Percentiles rank a stretch among this genome's conserved stretches.
These are phyloP conservation scores for Hypoxylon sp. DNA, from an alignment of 2,329 filamentous ascomycete species.

Conservation along the genomic window DNA sequence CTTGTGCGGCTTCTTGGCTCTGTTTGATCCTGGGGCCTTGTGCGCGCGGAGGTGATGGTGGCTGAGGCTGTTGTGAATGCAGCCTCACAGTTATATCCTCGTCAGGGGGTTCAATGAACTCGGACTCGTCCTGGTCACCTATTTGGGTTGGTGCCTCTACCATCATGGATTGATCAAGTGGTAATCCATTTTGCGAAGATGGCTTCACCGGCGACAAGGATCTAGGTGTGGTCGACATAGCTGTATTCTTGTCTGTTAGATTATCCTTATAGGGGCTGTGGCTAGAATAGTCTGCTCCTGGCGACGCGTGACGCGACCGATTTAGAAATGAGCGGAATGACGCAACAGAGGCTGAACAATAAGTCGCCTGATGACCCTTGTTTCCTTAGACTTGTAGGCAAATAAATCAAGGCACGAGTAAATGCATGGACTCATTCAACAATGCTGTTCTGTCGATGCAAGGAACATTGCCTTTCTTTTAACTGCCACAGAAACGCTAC, in stretches of 20 bases:
- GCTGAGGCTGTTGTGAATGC: constrained; percentile 42
- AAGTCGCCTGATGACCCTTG: constrained; percentile 28
- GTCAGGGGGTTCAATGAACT: constrained; percentile 35
- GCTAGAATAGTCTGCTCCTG: constrained; percentile 34
- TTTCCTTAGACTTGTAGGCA: constrained; percentile 13
- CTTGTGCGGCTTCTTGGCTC: constrained; percentile 28
- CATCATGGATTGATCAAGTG: constrained; percentile 52
- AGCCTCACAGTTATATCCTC: constrained; percentile 48
- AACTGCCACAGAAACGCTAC: constrained; percentile 2
- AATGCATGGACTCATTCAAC: not conserved
- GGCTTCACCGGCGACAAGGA: constrained; percentile 45
- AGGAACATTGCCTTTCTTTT: not conserved
- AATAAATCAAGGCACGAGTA: constrained; percentile 1
- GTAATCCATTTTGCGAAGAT: constrained; percentile 42
- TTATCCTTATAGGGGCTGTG: not conserved
- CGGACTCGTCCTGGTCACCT: constrained; percentile 43
- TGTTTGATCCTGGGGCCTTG: constrained; percentile 42
- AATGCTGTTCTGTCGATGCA: not conserved
- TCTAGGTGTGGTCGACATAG: constrained; percentile 51
- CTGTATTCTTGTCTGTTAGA: not conserved
- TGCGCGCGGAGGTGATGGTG: constrained; percentile 40
- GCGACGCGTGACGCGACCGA: constrained; percentile 39
- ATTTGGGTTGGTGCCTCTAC: constrained; percentile 51
- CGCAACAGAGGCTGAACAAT: constrained; percentile 19
- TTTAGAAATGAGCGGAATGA: constrained; percentile 29